Conservation (phyloP, 805 yeast species). For the Debaryomyces maramus region DNA sequence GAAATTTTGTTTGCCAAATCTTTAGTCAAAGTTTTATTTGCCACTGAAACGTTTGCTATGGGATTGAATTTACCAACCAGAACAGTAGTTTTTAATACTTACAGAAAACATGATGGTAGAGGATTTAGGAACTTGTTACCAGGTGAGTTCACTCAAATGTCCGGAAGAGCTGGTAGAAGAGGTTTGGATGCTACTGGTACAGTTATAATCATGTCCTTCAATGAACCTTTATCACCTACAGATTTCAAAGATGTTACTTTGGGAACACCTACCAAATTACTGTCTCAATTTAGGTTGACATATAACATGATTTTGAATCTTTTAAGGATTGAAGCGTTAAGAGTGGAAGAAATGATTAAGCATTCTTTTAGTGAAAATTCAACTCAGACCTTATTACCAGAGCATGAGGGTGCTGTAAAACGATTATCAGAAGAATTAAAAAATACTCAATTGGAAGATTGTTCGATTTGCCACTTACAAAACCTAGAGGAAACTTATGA, state of each 20-base stretch:
- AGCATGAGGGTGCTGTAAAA: slow-evolving; percentile 69
- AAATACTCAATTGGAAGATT: slow-evolving; percentile 32
- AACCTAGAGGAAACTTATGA: slow-evolving; percentile 49
- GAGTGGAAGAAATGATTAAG: slow-evolving; percentile 98
- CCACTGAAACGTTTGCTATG: slow-evolving; percentile 99
- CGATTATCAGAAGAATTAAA: slow-evolving; percentile 49
- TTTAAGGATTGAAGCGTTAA: slow-evolving; percentile 87
- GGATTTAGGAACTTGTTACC: slow-evolving; percentile 80
- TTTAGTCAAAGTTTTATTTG: slow-evolving; percentile 85
- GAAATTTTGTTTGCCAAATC: slow-evolving; percentile 89
- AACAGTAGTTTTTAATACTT: slow-evolving; percentile 87
- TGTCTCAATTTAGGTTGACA: slow-evolving; percentile 90
- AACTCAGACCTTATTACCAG: slow-evolving; percentile 81
- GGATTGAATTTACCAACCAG: slow-evolving; percentile 95
- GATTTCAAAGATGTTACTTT: slow-evolving; percentile 78
- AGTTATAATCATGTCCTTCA: slow-evolving; percentile 86
- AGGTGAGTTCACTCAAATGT: slow-evolving; percentile 98
- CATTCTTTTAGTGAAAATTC: slow-evolving; percentile 92
- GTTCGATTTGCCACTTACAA: slow-evolving; percentile 35
- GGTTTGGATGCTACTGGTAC: slow-evolving; percentile 94
- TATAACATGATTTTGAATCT: slow-evolving; percentile 93
- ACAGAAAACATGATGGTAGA: slow-evolving; percentile 88
- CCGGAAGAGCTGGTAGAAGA: slow-evolving; percentile 98
- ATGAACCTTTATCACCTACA: slow-evolving; percentile 54
- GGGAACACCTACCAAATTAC: slow-evolving; percentile 87